Evolutionary conservation across 2,329 filamentous ascomycete species (phyloP).

Genomic region (Beauveria caledonica): DNA sequence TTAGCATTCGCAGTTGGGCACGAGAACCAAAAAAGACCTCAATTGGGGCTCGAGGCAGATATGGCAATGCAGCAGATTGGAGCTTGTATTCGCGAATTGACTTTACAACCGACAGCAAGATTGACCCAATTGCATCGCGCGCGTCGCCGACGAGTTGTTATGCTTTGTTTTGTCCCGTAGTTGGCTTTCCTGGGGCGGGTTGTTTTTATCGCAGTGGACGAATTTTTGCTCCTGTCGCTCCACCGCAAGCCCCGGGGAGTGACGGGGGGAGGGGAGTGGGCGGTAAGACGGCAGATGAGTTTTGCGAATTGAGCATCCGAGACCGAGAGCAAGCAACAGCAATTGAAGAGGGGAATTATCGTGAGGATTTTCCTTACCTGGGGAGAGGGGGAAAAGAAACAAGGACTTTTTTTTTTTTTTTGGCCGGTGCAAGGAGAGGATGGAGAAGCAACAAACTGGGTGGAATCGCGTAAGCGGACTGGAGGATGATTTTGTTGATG

Average conservation of each 20-base stretch:
- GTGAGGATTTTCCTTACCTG: too few species aligned
- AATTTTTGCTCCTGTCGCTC: background rate
- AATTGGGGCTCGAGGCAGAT: background rate
- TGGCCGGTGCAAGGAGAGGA: conserved; percentile 12
- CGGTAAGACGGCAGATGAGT: background rate
- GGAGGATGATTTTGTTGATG: conserved; percentile 19
- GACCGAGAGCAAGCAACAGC: too few species aligned
- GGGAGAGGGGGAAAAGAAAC: too few species aligned
- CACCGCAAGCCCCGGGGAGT: background rate
- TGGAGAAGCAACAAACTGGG: conserved; percentile 14
- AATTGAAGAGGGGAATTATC: too few species aligned
- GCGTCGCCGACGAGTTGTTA: background rate
- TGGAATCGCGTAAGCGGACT: conserved; percentile 18
- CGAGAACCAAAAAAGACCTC: background rate
- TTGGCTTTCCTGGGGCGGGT: background rate
- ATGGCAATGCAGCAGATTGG: background rate
- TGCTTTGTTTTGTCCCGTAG: background rate
- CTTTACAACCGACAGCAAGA: background rate
- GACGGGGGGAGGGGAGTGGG: background rate
- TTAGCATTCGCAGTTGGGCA: background rate
- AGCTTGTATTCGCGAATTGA: background rate
- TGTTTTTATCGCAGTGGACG: background rate
- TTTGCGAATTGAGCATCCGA: too few species aligned
- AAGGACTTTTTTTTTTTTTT: background rate
- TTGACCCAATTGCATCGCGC: background rate